These are phyloP conservation scores for Sporothrix pseudoabietina DNA, from an alignment of 2,329 filamentous ascomycete genomes.

Conservation along the genomic window DNA sequence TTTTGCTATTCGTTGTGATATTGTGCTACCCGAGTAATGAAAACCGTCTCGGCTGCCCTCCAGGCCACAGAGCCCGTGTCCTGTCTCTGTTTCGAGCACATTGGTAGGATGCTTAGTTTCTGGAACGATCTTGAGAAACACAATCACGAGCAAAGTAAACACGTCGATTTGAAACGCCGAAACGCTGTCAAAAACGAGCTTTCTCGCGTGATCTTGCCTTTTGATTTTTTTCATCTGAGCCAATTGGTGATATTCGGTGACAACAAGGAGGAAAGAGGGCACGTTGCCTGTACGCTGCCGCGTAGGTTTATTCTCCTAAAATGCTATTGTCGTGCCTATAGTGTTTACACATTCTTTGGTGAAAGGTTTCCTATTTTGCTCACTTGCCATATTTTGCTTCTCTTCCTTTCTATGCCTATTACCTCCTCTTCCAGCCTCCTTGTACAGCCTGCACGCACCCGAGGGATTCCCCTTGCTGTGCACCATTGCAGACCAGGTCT, in stretches of 20 bases:
- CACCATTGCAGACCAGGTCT: neutral
- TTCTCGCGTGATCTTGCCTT: slow-evolving; percentile 7
- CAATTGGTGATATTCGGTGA: slow-evolving; percentile 1
- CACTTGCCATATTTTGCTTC: neutral
- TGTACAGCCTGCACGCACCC: neutral
- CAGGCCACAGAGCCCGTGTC: neutral
- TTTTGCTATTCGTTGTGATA: neutral
- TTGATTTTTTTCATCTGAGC: neutral
- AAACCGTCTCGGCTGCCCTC: neutral
- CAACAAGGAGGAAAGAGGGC: neutral
- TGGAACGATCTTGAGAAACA: neutral
- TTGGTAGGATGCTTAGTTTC: neutral
- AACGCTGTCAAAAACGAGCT: neutral
- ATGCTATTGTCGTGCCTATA: neutral
- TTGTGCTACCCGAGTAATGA: neutral
- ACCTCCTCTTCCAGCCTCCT: neutral
- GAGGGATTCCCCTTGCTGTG: neutral
- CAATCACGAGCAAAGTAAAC: neutral
- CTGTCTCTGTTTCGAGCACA: slow-evolving; percentile 2
- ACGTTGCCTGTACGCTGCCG: neutral
- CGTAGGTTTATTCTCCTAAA: neutral
- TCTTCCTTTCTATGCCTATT: neutral
- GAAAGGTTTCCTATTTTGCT: slow-evolving; percentile 18
- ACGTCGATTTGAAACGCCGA: neutral
- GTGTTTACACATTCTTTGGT: neutral